Evolutionary conservation across 306 rosid genomes (phyloP).

Genomic region (Prunus davidiana): DNA sequence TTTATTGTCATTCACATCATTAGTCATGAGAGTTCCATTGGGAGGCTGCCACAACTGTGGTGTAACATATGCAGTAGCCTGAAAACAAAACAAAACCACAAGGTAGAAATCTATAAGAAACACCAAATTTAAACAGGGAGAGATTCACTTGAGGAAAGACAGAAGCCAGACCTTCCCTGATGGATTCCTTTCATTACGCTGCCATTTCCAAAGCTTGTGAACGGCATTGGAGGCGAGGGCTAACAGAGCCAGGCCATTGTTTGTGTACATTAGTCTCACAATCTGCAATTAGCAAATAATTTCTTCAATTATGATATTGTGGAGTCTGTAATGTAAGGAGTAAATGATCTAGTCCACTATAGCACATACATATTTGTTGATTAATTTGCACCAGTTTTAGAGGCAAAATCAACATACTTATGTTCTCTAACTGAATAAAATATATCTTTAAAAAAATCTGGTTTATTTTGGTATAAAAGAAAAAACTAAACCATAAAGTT

Average conservation of each 20-base stretch:
- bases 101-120: slow-evolving; percentile 1
- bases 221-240: slow-evolving; percentile 41
- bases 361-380: neutral
- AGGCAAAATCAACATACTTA: neutral
- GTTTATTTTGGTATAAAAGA: neutral
- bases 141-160: neutral
- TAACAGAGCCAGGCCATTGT: slow-evolving; percentile 35
- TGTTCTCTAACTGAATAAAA: neutral
- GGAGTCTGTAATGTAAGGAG: neutral
- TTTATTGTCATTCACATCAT: slow-evolving; percentile 37
- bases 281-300: slow-evolving; percentile 28
- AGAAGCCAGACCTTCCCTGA: slow-evolving; percentile 32
- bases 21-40: slow-evolving; percentile 40
- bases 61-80: slow-evolving; percentile 39
- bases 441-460: neutral
- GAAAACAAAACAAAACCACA: slow-evolving; percentile 5
- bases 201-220: slow-evolving; percentile 57
- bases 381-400: neutral
- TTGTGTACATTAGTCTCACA: slow-evolving; percentile 43
- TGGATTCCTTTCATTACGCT: slow-evolving; percentile 38
- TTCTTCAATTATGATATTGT: neutral
- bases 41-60: slow-evolving; percentile 53
- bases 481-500: neutral
- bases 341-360: neutral
- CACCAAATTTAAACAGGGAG: slow-evolving; percentile 4